Evolutionary conservation across 768 basidiomycete species (phyloP), one percentile per base, ranked within the genome.

Genomic region (Terana coerulea): DNA sequence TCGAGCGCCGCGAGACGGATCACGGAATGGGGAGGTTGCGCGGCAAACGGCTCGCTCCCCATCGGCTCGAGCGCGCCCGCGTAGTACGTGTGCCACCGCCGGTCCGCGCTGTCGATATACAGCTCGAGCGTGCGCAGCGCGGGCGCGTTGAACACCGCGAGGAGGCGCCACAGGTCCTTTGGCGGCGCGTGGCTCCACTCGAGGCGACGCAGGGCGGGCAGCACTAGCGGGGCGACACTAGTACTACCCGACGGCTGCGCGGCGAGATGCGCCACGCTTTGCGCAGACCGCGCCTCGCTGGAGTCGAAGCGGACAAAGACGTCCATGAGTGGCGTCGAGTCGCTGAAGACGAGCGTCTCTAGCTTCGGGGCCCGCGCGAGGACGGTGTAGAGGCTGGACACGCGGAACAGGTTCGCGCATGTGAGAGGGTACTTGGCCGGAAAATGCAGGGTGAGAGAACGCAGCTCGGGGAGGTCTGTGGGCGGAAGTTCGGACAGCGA

Each of bases 301-400:
- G 28, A 17, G 15, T 40, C 30, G 36, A 24, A 29, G 29, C 49
- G 49, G 22, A 53, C 21, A n/a, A 14, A 37, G n/a, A 53, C 45
- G 22, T 53, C 52, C 46, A 53, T 40, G 44, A 53, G 35, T 28
- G 43, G 42, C 43, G 34, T 42, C 10, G 33, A 46, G 52, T 53
- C 45, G 40, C 43, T 44, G 29, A 53, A 39, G 10, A 47, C 35
- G 8, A 53, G 45, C 34, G 31, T 29, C 39, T 53, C 52, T n/a
- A 53, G 28, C 19, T 36, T 28, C 5, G 45, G 52, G 17, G 52
- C 25, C 5, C 52, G 36, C 19, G 42, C 29, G 19, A 53, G 45
- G 33, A 47, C 29, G 10, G 52, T 8, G n/a, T 28, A 40, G 10
- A 53, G 36, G 22, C 35, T 40, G 11, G 52, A 53, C 45, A 47